phyloP scores from a whole-genome alignment of 257 asterid species.

The Hygrophila difformis region DNA sequence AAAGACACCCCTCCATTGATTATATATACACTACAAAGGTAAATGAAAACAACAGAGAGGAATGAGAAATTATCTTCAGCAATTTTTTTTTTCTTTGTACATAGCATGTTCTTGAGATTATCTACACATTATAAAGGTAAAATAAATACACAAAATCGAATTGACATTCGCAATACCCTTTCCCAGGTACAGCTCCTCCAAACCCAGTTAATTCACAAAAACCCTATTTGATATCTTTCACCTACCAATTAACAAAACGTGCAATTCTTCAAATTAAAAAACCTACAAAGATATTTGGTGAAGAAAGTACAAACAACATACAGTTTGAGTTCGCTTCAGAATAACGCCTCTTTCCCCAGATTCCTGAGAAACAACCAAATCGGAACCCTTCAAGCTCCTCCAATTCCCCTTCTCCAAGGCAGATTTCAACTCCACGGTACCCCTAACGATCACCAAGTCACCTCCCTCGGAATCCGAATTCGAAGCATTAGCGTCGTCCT shows the following conservation, averaged over 20 bases:
- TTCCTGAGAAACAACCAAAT: conserved; percentile 37
- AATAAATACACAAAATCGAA: neutral
- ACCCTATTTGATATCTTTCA: no score
- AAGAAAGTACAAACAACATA: conserved; percentile 14
- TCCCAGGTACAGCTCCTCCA: no score
- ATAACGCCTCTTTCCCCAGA: conserved; percentile 64
- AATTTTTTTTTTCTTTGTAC: no score
- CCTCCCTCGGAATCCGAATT: conserved; percentile 22
- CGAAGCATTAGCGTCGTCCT: conserved; percentile 13
- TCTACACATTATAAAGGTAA: no score
- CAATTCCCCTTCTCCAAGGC: conserved; percentile 32
- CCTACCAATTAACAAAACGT: neutral
- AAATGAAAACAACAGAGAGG: neutral
- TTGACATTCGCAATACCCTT: neutral
- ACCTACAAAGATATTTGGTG: neutral
- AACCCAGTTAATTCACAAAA: no score
- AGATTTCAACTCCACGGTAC: conserved; percentile 57
- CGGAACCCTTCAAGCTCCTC: conserved; percentile 31
- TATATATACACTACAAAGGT: conserved; percentile 60
- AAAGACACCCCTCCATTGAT: conserved; percentile 72
- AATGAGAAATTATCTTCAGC: neutral
- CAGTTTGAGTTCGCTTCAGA: conserved; percentile 53
- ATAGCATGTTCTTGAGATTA: no score
- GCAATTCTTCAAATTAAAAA: no score
- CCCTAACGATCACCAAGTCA: conserved; percentile 60